Evolutionary conservation across 345 rosid species (phyloP).

Genomic region (Cochlearia excelsa): DNA sequence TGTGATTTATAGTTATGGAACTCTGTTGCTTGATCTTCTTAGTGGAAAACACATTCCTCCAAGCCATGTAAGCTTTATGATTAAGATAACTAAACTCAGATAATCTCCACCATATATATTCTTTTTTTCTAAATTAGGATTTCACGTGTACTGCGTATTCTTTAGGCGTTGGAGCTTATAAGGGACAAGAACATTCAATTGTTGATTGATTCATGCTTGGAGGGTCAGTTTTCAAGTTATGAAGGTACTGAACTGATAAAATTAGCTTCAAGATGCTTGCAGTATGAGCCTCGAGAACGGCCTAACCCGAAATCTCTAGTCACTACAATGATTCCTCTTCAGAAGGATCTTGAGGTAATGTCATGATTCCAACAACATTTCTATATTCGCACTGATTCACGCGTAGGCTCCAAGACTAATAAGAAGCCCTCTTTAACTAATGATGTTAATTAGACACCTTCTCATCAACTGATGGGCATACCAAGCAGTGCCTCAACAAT

Average conservation of each 20-base stretch:
- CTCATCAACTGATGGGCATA: slow-evolving; percentile 68
- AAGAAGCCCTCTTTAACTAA: not conserved
- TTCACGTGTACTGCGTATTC: not conserved
- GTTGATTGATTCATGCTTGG: slow-evolving; percentile 83
- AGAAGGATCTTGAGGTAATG: slow-evolving; percentile 69
- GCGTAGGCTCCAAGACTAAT: not conserved
- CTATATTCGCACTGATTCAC: too few species aligned
- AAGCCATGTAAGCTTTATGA: slow-evolving; percentile 57
- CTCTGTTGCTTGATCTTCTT: slow-evolving; percentile 82
- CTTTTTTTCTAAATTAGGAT: not conserved
- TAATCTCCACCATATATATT: not conserved
- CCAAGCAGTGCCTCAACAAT: slow-evolving; percentile 47
- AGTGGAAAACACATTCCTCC: slow-evolving; percentile 35
- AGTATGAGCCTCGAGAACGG: slow-evolving; percentile 82
- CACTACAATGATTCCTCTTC: slow-evolving; percentile 71
- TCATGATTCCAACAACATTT: slow-evolving; percentile 9
- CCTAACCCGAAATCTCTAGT: slow-evolving; percentile 72
- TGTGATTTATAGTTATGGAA: slow-evolving; percentile 88
- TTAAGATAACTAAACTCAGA: not conserved
- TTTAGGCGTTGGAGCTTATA: slow-evolving; percentile 88
- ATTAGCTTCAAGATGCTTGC: slow-evolving; percentile 83
- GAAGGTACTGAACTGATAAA: slow-evolving; percentile 84
- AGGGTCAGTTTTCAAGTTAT: slow-evolving; percentile 72
- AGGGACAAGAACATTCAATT: slow-evolving; percentile 75
- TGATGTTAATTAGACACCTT: slow-evolving; percentile 60